Percentiles rank a stretch among this genome's conserved stretches.
phyloP scores from a whole-genome alignment of 1,139 yeast genomes.

The Magnusiomyces paraingens region DNA sequence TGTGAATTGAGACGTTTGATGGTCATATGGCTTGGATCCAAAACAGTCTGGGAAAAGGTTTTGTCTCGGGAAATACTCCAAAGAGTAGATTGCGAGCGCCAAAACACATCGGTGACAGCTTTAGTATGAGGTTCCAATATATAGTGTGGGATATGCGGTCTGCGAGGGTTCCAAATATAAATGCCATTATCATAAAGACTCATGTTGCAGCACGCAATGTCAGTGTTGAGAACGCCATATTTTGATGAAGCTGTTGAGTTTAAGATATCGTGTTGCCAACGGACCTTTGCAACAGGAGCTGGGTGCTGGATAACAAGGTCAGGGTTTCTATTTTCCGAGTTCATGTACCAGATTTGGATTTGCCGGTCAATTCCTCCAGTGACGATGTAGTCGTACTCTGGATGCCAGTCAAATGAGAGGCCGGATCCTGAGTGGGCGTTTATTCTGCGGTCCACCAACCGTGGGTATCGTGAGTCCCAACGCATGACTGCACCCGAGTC shows the following conservation, averaged over 20 bases:
- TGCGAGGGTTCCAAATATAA: constrained; percentile 62
- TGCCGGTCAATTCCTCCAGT: constrained; percentile 93
- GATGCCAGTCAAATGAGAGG: constrained; percentile 81
- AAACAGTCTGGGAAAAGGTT: constrained; percentile 49
- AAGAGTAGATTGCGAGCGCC: constrained; percentile 45
- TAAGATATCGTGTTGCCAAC: constrained; percentile 46
- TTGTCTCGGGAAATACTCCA: constrained; percentile 51
- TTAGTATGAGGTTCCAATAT: constrained; percentile 49
- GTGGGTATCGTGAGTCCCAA: constrained; percentile 65
- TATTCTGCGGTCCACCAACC: constrained; percentile 53
- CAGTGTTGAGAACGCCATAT: constrained; percentile 26
- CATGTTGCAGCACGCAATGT: constrained; percentile 70
- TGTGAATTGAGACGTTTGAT: constrained; percentile 48
- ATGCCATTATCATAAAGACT: constrained; percentile 66
- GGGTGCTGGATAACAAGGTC: constrained; percentile 69
- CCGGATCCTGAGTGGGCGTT: constrained; percentile 94
- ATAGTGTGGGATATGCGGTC: constrained; percentile 72
- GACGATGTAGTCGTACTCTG: constrained; percentile 68
- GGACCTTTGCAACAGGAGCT: constrained; percentile 67
- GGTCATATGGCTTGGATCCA: constrained; percentile 45
- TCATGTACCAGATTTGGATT: constrained; percentile 71
- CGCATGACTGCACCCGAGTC: constrained; percentile 84
- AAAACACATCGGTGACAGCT: constrained; percentile 45
- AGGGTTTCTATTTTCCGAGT: constrained; percentile 45
- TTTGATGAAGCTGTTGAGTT: constrained; percentile 15